These are phyloP conservation scores for Passiflora organensis DNA, from an alignment of 345 rosid genomes.

Conservation along the genomic window DNA sequence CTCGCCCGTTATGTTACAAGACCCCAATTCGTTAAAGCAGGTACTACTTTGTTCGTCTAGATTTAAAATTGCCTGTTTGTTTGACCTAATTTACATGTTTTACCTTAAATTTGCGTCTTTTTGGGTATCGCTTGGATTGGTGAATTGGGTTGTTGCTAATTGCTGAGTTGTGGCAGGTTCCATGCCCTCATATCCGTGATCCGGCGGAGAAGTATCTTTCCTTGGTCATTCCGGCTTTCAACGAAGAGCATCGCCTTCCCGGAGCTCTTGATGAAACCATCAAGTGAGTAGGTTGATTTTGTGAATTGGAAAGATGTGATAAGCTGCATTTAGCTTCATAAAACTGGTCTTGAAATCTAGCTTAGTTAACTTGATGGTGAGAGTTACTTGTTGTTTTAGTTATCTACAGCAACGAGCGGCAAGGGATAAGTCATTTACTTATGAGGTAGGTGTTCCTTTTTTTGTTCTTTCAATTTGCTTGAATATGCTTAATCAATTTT, in stretches of 20 bases:
- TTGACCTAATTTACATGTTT: no score
- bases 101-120: no score
- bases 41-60: slow-evolving; percentile 23
- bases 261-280: slow-evolving; percentile 82
- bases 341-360: not conserved
- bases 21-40: slow-evolving; percentile 70
- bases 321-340: not conserved
- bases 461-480: slow-evolving; percentile 11
- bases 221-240: slow-evolving; percentile 79
- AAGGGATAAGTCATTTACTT: slow-evolving; percentile 79
- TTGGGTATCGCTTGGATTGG: no score
- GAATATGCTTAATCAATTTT: no score
- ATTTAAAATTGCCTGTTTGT: not conserved
- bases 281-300: slow-evolving; percentile 65
- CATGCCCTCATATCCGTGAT: slow-evolving; percentile 53
- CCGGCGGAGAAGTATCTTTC: slow-evolving; percentile 85
- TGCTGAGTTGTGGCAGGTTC: slow-evolving; percentile 46
- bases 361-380: not conserved
- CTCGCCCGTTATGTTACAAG: slow-evolving; percentile 58
- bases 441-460: slow-evolving; percentile 48
- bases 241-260: slow-evolving; percentile 92
- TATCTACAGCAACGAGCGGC: slow-evolving; percentile 73
- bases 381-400: slow-evolving; percentile 43
- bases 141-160: not conserved
- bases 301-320: not conserved